A percentile compares a stretch with the other conserved stretches of the same genome.
Conservation (phyloP, 148 eudicot species). For the Dianthus caryophyllus region DNA sequence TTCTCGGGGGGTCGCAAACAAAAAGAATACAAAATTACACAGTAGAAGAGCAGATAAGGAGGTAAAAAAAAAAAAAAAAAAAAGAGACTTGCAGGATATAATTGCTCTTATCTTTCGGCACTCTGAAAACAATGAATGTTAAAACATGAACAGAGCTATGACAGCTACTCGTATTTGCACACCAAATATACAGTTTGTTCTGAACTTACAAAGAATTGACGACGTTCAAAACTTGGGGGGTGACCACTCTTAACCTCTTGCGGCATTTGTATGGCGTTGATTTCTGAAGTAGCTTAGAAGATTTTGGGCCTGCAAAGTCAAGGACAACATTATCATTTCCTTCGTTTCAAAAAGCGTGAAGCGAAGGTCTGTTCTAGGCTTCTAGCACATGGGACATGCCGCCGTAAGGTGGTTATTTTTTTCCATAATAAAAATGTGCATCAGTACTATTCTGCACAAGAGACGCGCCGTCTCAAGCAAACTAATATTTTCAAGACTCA, state of each 20-base stretch:
- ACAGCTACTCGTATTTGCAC: conserved; percentile 17
- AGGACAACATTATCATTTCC: background rate
- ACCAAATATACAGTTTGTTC: conserved; percentile 26
- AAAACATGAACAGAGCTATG: conserved; percentile 2
- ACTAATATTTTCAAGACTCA: too few relatives aligned
- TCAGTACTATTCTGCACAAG: too few relatives aligned
- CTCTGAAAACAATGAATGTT: conserved; percentile 21
- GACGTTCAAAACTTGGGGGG: conserved; percentile 14
- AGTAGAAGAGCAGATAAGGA: conserved; percentile 1
- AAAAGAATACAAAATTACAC: conserved; percentile 11
- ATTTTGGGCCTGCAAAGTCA: conserved; percentile 24
- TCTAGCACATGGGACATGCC: too few relatives aligned
- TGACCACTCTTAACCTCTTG: conserved; percentile 23
- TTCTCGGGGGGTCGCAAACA: conserved; percentile 2
- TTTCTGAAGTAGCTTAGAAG: conserved; percentile 28
- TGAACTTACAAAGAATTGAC: conserved; percentile 30
- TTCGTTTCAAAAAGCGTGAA: background rate
- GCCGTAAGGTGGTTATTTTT: too few relatives aligned
- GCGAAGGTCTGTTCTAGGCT: too few relatives aligned
- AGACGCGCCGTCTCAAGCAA: too few relatives aligned
- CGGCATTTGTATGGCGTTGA: conserved; percentile 33
- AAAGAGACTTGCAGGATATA: conserved; percentile 13
- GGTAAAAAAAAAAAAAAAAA: background rate
- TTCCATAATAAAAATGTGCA: too few relatives aligned
- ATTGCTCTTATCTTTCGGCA: conserved; percentile 16